A percentile compares a stretch with the other conserved stretches of the same genome.
phyloP scores from a whole-genome alignment of 345 rosid species.

The Murraya paniculata region DNA sequence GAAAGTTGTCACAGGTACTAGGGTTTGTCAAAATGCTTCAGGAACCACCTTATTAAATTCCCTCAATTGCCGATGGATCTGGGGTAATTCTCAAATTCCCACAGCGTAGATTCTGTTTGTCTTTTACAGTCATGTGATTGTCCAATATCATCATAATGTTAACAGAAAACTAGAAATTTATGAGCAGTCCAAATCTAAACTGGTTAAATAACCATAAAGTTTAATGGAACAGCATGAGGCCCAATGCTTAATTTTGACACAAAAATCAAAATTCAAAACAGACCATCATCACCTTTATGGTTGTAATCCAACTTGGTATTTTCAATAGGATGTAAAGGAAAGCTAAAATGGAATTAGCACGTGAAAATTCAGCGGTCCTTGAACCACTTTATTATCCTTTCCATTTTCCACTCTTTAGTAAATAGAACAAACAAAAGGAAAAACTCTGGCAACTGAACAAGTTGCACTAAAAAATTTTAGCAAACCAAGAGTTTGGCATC shows the following conservation, averaged over 20 bases:
- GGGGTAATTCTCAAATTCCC: not conserved
- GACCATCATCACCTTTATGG: not conserved
- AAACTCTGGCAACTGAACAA: not conserved
- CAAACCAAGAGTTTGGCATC: not conserved
- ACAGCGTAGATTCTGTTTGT: not conserved
- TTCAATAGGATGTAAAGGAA: not conserved
- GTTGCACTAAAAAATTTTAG: not conserved
- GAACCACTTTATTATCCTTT: not conserved
- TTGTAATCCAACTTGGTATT: not conserved
- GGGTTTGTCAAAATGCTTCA: not conserved
- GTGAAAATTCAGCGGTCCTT: not conserved
- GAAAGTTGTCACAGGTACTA: not conserved
- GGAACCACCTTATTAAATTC: not conserved
- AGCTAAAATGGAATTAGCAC: not conserved
- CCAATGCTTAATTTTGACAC: not conserved
- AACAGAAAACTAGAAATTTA: not conserved
- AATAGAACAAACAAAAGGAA: not conserved
- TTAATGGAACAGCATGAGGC: not conserved
- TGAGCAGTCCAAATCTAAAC: not conserved
- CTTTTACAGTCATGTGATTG: not conserved
- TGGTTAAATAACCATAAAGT: not conserved
- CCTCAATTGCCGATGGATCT: not conserved
- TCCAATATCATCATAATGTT: not conserved
- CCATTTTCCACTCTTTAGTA: not conserved
- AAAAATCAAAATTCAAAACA: not conserved